These are phyloP conservation scores for Cytauxzoon felis DNA, from an alignment of 169 alveolate species.

Conservation along the genomic window DNA sequence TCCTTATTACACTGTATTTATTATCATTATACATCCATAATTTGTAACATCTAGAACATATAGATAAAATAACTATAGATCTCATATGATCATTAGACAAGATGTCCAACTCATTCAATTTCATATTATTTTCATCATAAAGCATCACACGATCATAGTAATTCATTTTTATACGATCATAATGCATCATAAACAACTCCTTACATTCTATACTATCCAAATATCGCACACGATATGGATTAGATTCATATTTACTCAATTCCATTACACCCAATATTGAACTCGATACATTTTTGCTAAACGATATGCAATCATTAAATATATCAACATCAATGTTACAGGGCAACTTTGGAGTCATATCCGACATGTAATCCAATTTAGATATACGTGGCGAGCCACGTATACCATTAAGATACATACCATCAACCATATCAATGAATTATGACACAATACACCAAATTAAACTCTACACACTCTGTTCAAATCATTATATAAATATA, in stretches of 20 bases:
- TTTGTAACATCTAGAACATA: conserved; percentile 29
- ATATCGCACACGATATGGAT: conserved; percentile 46
- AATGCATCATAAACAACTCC: conserved; percentile 30
- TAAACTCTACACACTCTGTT: no score
- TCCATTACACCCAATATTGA: conserved; percentile 25
- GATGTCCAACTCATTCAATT: conserved; percentile 21
- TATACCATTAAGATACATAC: no score
- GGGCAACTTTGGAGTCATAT: conserved; percentile 1
- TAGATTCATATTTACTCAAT: conserved; percentile 47
- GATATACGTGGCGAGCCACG: no score
- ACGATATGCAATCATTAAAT: conserved; percentile 50
- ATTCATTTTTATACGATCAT: conserved; percentile 20
- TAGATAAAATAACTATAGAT: conserved; percentile 24
- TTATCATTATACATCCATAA: neutral
- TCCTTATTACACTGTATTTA: neutral
- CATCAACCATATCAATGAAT: no score
- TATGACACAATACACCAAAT: no score
- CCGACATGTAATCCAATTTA: no score
- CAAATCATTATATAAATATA: no score
- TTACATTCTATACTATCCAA: conserved; percentile 53
- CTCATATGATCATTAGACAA: conserved; percentile 53
- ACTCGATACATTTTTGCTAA: conserved; percentile 30
- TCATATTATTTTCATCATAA: conserved; percentile 17
- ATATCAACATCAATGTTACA: neutral
- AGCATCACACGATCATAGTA: conserved; percentile 22